phyloP scores from a whole-genome alignment of 345 rosid genomes.

The Stellera chamaejasme region DNA sequence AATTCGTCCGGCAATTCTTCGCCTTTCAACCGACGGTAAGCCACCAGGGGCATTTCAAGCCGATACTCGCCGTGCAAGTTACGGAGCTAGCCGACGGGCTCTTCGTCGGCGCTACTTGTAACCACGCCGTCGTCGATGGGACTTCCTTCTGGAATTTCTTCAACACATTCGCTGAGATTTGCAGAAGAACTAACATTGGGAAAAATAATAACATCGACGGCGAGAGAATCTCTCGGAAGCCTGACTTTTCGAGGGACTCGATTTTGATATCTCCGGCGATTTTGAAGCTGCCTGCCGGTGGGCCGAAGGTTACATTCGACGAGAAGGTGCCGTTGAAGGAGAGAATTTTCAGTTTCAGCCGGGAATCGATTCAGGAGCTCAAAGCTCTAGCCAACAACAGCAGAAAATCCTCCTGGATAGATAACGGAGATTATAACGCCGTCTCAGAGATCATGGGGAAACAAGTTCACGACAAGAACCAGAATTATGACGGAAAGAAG shows the following conservation, averaged over 20 bases:
- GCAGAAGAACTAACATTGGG: constrained; percentile 34
- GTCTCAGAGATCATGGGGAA: constrained; percentile 55
- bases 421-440: constrained; percentile 26
- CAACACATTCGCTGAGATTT: constrained; percentile 67
- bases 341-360: constrained; percentile 76
- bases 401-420: constrained; percentile 8
- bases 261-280: constrained; percentile 58
- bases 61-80: constrained; percentile 79
- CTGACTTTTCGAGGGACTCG: constrained; percentile 61
- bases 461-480: constrained; percentile 42
- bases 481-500: constrained; percentile 22
- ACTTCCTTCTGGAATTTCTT: constrained; percentile 96
- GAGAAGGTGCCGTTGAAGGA: constrained; percentile 62
- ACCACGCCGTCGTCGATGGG: constrained; percentile 80
- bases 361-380: constrained; percentile 52
- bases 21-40: constrained; percentile 57
- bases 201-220: constrained; percentile 3
- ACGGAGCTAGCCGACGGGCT: constrained; percentile 70
- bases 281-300: constrained; percentile 57
- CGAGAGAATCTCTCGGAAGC: constrained; percentile 27
- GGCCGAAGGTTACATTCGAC: constrained; percentile 65
- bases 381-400: constrained; percentile 52
- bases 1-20: constrained; percentile 45
- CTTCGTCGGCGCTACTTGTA: constrained; percentile 66
- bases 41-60: constrained; percentile 62